These are phyloP conservation scores for Ophiostoma pallidulum DNA, from an alignment of 2,329 filamentous ascomycete species.

Conservation along the genomic window DNA sequence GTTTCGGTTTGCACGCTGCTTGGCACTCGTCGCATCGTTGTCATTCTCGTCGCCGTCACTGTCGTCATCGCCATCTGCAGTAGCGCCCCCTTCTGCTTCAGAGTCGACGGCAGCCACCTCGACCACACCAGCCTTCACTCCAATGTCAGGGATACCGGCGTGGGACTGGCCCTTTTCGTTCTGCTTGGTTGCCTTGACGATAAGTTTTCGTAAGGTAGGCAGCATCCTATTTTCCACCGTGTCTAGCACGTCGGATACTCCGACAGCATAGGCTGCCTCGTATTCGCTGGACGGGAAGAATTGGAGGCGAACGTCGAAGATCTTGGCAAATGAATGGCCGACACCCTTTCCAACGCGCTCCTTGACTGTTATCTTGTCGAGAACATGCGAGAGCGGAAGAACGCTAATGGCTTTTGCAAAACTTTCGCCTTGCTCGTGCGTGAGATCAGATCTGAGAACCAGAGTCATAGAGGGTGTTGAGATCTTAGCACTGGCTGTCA, in stretches of 20 bases:
- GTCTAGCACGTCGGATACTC: slow-evolving; percentile 62
- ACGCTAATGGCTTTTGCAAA: slow-evolving; percentile 91
- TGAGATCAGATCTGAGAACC: slow-evolving; percentile 62
- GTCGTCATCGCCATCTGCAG: slow-evolving; percentile 45
- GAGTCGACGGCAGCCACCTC: slow-evolving; percentile 36
- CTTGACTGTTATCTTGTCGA: slow-evolving; percentile 71
- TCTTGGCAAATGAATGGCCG: slow-evolving; percentile 63
- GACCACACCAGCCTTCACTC: slow-evolving; percentile 42
- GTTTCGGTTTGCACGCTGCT: slow-evolving; percentile 63
- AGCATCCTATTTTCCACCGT: slow-evolving; percentile 77
- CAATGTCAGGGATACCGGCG: slow-evolving; percentile 68
- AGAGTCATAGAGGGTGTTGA: slow-evolving; percentile 88
- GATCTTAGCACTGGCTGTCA: slow-evolving; percentile 87
- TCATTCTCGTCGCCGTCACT: slow-evolving; percentile 69
- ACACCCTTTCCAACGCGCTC: slow-evolving; percentile 69
- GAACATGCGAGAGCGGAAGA: slow-evolving; percentile 70
- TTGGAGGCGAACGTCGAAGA: slow-evolving; percentile 70
- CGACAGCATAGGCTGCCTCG: slow-evolving; percentile 74
- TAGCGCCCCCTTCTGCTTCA: slow-evolving; percentile 28
- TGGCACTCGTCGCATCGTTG: slow-evolving; percentile 65
- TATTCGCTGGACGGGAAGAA: slow-evolving; percentile 86
- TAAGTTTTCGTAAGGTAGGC: slow-evolving; percentile 57
- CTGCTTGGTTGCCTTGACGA: slow-evolving; percentile 76
- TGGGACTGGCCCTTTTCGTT: slow-evolving; percentile 54
- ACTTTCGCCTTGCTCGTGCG: slow-evolving; percentile 56